phyloP scores from a whole-genome alignment of 257 asterid species.

The Capsicum chinense region DNA sequence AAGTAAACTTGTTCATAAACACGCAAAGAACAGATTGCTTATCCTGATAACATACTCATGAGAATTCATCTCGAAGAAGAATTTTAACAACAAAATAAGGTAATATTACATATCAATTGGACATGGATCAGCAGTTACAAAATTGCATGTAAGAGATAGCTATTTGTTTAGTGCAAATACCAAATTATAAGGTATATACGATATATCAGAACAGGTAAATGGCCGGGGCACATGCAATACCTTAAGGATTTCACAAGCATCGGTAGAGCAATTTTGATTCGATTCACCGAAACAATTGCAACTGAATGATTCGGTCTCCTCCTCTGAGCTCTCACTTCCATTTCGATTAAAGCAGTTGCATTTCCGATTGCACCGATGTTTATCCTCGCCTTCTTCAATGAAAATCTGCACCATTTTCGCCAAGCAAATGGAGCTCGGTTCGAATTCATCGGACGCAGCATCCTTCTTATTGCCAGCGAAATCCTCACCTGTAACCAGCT shows the following conservation, averaged over 20 bases:
- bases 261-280: conserved; percentile 35
- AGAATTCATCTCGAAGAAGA: background rate
- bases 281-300: conserved; percentile 53
- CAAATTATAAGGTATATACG: background rate
- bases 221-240: conserved; percentile 40
- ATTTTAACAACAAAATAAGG: conserved; percentile 21
- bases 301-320: conserved; percentile 57
- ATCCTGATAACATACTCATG: background rate
- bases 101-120: background rate
- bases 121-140: background rate
- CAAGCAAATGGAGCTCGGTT: conserved; percentile 82
- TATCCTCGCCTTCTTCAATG: conserved; percentile 69
- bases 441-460: conserved; percentile 59
- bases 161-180: background rate
- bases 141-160: background rate
- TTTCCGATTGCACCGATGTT: conserved; percentile 62
- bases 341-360: conserved; percentile 80
- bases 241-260: conserved; percentile 69
- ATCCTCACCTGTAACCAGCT: conserved; percentile 38
- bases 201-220: background rate
- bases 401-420: conserved; percentile 87
- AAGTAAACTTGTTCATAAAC: background rate
- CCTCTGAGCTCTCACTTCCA: conserved; percentile 69
- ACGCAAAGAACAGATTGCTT: background rate
- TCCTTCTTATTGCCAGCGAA: conserved; percentile 49